Evolutionary conservation across 768 basidiomycete species (phyloP), one percentile per base, ranked within the genome.

Genomic region (Tylopilus balloui): DNA sequence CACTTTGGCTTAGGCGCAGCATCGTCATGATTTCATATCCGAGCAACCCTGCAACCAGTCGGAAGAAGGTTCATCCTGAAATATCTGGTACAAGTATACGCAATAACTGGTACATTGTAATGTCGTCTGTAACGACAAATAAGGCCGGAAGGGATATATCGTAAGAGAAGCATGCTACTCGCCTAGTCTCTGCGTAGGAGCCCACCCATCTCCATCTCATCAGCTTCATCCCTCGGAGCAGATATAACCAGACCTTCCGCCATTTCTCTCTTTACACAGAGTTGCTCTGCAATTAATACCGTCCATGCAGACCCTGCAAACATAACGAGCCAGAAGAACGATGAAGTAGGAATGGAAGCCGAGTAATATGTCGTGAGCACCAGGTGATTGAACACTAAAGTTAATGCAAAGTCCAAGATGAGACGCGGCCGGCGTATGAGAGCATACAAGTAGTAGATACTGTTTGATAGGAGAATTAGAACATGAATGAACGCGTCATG

Each of bases 321-420:
- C 63, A 94, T 73, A 42, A 94, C 75, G 40, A 83, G 61, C 93
- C 94, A 99, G 74, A 89, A 97, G 76, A 95, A 98, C 29, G 90
- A 64, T 1, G 92, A 94, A 0, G 89, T 89, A 7, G 96, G 96
- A 62, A 87, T 60, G 40, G 68, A 67, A 47, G 72, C 69, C 12
- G 80, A 71, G 60, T 80, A 80, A 71, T 97, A 97, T 31, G 91
- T 93, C 46, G 96, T 95, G 52, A 98, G 73, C 47, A 98, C 85
- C 50, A 95, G 73, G 68, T 99, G 96, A 64, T 85, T 89, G 76
- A 95, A 89, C 41, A 89, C 71, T 41, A 98, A 79, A 0, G 96
- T 98, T 51, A 95, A 67, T 9, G 91, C 77, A 69, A 96, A 96
- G 71, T 99, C 96, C 58, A 99, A 84, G 62, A 98, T 87, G 58